These are phyloP conservation scores for Phanerochaete sordida DNA, from an alignment of 768 basidiomycete genomes.

Conservation along the genomic window DNA sequence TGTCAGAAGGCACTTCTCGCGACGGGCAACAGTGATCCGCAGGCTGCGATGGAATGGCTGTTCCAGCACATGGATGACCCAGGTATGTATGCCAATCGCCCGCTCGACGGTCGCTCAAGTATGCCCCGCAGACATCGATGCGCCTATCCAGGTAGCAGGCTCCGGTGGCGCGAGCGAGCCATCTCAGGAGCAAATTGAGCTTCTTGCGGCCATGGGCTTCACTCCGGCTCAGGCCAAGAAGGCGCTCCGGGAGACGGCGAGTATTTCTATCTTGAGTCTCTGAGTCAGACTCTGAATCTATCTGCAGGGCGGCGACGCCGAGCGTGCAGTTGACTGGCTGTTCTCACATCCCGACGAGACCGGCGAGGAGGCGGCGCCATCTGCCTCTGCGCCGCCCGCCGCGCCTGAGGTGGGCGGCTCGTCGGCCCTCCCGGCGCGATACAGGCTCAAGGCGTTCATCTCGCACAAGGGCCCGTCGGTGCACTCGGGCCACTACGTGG, in stretches of 20 bases:
- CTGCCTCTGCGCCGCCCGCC: constrained; percentile 19
- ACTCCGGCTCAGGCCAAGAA: constrained; percentile 78
- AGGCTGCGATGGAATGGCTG: constrained; percentile 93
- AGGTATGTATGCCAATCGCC: constrained; percentile 39
- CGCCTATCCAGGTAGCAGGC: constrained; percentile 48
- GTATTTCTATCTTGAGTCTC: constrained; percentile 24
- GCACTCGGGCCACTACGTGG: constrained; percentile 93
- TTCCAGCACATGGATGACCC: constrained; percentile 95
- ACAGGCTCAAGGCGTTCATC: constrained; percentile 87
- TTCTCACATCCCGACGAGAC: constrained; percentile 90
- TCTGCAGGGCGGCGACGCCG: constrained; percentile 62
- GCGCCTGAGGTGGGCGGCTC: constrained; percentile 44
- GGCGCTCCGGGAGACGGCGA: constrained; percentile 81
- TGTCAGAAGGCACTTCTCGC: constrained; percentile 91
- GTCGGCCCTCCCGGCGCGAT: constrained; percentile 64
- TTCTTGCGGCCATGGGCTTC: constrained; percentile 93
- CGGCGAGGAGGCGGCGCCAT: constrained; percentile 49
- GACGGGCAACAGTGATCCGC: constrained; percentile 72
- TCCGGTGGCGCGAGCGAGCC: constrained; percentile 47
- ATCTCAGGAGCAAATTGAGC: constrained; percentile 61
- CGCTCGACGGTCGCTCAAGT: neutral
- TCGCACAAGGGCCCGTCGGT: constrained; percentile 97
- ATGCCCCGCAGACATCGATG: constrained; percentile 81
- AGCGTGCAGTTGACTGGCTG: constrained; percentile 93
- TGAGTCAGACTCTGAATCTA: neutral